Conservation (phyloP, 352 stramenopile genomes). For the Globisporangium rhizosaccharum region DNA sequence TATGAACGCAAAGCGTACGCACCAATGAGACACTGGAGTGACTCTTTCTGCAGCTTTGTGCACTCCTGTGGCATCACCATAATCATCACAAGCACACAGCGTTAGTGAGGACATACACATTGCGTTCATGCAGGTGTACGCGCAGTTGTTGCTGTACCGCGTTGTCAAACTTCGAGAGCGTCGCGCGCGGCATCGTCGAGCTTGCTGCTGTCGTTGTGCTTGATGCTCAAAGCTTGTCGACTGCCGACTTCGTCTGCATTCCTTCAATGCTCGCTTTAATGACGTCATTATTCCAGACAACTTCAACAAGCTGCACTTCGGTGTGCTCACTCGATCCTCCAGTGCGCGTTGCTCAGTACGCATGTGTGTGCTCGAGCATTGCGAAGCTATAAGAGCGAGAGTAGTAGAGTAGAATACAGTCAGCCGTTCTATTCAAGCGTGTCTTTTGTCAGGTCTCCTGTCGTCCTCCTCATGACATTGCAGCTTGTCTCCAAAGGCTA, state of each 20-base stretch:
- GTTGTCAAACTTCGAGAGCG: constrained; percentile 40
- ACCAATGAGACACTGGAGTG: constrained; percentile 64
- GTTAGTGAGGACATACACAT: neutral
- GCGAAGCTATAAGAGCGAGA: no score
- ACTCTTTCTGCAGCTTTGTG: constrained; percentile 60
- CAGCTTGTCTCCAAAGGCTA: neutral
- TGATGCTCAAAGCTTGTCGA: neutral
- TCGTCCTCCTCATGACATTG: neutral
- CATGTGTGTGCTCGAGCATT: no score
- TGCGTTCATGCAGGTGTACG: neutral
- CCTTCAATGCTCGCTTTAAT: no score
- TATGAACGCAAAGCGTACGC: neutral
- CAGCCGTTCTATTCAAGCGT: no score
- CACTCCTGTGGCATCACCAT: constrained; percentile 34
- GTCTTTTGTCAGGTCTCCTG: no score
- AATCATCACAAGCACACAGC: neutral
- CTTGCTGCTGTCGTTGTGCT: neutral
- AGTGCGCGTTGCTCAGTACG: no score
- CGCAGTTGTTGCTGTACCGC: constrained; percentile 15
- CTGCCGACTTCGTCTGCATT: no score
- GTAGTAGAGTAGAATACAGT: no score
- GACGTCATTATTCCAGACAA: no score
- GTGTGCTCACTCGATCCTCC: no score
- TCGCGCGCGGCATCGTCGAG: constrained; percentile 3
- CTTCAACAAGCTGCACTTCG: no score